phyloP scores from a whole-genome alignment of 2,329 filamentous ascomycete species.

The Ascochyta koolunga region DNA sequence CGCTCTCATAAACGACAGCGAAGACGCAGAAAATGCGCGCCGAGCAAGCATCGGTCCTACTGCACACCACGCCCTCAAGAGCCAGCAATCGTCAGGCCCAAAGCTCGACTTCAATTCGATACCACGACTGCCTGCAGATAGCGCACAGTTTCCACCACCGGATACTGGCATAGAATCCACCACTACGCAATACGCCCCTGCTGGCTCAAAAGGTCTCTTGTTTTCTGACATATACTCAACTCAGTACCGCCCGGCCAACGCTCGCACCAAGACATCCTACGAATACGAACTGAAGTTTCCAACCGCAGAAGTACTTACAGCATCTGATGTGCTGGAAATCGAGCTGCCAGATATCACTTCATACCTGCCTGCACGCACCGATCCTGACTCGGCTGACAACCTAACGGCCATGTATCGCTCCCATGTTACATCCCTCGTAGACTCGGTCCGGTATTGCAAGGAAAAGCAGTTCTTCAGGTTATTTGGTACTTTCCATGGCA shows the following conservation, averaged over 20 bases:
- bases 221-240: constrained; percentile 55
- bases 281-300: constrained; percentile 69
- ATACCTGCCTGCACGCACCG: constrained; percentile 81
- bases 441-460: constrained; percentile 94
- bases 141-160: constrained; percentile 53
- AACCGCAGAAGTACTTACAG: constrained; percentile 60
- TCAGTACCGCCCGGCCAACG: constrained; percentile 46
- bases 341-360: constrained; percentile 83
- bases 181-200: constrained; percentile 41
- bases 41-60: constrained; percentile 30
- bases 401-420: constrained; percentile 88
- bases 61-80: constrained; percentile 33
- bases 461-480: constrained; percentile 96
- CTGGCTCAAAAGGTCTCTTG: constrained; percentile 52
- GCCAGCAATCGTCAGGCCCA: constrained; percentile 41
- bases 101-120: constrained; percentile 49
- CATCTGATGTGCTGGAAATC: constrained; percentile 72
- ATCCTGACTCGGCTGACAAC: constrained; percentile 84
- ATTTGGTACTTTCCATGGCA: constrained; percentile 94
- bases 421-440: constrained; percentile 92
- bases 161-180: constrained; percentile 36
- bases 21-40: constrained; percentile 33
- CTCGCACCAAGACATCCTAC: constrained; percentile 59
- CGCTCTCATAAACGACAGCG: constrained; percentile 55
- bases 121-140: constrained; percentile 56